Percentiles rank a stretch among this genome's conserved stretches.
Conservation (phyloP, 306 rosid genomes). For the Cucurbita pepo region DNA sequence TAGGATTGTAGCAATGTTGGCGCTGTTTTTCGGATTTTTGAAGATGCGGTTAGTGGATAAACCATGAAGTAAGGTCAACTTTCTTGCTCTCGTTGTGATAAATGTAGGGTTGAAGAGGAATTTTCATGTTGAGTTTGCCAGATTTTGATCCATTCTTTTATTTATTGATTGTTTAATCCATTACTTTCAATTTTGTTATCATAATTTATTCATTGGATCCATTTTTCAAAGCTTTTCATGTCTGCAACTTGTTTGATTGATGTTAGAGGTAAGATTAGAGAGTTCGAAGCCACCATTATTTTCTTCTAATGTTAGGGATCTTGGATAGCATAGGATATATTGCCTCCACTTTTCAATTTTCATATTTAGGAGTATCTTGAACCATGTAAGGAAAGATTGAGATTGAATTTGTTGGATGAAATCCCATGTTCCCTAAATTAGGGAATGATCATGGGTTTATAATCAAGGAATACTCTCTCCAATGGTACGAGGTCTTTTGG, state of each 20-base stretch:
- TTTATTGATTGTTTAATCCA: neutral
- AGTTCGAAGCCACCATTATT: neutral
- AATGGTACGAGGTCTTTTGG: too few relatives aligned
- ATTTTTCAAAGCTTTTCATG: neutral
- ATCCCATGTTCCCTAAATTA: too few relatives aligned
- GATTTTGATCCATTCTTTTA: neutral
- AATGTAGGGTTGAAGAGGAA: neutral
- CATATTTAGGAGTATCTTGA: too few relatives aligned
- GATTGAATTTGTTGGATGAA: neutral
- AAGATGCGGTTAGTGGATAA: neutral
- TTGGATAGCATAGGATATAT: neutral
- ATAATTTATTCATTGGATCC: neutral
- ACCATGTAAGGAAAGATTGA: neutral
- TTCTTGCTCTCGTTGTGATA: neutral
- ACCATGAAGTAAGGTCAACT: neutral
- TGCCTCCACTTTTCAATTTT: neutral
- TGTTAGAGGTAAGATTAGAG: neutral
- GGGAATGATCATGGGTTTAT: too few relatives aligned
- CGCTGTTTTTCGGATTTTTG: neutral
- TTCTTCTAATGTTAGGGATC: neutral
- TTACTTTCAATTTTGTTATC: neutral
- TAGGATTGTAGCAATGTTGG: neutral
- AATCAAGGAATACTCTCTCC: too few relatives aligned
- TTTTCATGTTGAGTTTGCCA: neutral
- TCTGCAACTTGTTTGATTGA: neutral